Conservation (phyloP, 73 alveolate species). For the Tetrahymena thermophila region DNA sequence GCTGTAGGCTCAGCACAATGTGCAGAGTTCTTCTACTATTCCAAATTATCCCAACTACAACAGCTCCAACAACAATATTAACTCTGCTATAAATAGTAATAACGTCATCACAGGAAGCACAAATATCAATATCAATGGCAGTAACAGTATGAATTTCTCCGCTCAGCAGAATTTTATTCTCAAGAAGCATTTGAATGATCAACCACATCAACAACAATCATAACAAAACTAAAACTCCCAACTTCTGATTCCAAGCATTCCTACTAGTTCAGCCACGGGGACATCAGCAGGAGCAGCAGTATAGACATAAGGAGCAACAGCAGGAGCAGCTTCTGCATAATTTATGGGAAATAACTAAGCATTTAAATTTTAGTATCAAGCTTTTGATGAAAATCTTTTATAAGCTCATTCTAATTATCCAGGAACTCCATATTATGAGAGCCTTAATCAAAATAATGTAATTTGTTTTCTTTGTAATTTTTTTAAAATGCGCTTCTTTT, state of each 20-base stretch:
- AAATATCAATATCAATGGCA: background rate
- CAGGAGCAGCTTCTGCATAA: background rate
- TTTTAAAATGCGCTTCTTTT: background rate
- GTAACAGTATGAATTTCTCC: background rate
- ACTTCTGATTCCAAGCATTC: background rate
- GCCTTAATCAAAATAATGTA: background rate
- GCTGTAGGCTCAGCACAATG: constrained; percentile 4
- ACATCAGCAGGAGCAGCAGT: background rate
- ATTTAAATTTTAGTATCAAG: background rate
- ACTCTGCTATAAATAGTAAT: background rate
- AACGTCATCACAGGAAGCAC: background rate
- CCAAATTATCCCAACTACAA: constrained; percentile 2
- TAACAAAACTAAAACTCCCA: background rate
- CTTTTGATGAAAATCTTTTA: background rate
- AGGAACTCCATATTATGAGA: background rate
- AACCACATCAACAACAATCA: background rate
- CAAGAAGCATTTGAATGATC: background rate
- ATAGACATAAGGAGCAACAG: background rate
- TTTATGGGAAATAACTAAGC: background rate
- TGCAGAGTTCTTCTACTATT: constrained; percentile 1
- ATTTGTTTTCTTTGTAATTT: background rate
- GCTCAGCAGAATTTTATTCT: background rate
- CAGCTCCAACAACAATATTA: constrained; percentile 1
- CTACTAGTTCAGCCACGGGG: background rate
- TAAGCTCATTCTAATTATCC: background rate